These are phyloP conservation scores for Balakata baccata DNA, from an alignment of 345 rosid species.

Conservation along the genomic window DNA sequence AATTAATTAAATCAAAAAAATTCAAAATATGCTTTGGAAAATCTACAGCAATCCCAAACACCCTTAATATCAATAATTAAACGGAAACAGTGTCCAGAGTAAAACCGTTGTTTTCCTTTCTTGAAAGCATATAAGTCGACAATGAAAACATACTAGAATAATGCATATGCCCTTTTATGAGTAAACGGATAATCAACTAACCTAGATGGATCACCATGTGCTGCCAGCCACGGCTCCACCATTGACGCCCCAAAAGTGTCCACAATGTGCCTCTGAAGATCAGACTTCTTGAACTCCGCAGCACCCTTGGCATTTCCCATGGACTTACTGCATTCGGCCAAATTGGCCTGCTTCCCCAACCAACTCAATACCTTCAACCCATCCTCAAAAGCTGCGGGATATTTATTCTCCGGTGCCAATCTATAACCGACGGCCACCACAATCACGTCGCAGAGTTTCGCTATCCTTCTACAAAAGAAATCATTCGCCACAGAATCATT, in stretches of 20 bases:
- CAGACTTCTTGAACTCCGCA: conserved; percentile 65
- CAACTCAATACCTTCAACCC: conserved; percentile 79
- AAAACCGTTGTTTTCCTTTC: too few relatives aligned
- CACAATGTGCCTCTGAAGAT: conserved; percentile 57
- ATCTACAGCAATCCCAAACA: too few relatives aligned
- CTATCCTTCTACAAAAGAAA: conserved; percentile 70
- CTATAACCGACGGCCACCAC: conserved; percentile 92
- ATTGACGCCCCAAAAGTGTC: conserved; percentile 80
- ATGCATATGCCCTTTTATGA: background rate
- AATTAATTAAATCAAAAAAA: too few relatives aligned
- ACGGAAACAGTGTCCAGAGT: too few relatives aligned
- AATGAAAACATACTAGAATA: background rate
- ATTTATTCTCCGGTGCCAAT: conserved; percentile 84
- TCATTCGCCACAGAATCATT: conserved; percentile 87
- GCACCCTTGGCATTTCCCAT: conserved; percentile 48
- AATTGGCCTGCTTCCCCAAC: conserved; percentile 94
- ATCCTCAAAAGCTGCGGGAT: conserved; percentile 84
- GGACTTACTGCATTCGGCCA: conserved; percentile 77
- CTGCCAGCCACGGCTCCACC: conserved; percentile 96
- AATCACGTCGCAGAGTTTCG: conserved; percentile 75
- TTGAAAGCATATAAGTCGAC: too few relatives aligned
- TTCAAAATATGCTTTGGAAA: too few relatives aligned
- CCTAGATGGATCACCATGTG: conserved; percentile 97
- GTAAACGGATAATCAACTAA: conserved; percentile 13
- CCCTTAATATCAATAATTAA: too few relatives aligned